phyloP scores from a whole-genome alignment of 139 green algal species.

The Desmodesmus armatus region DNA sequence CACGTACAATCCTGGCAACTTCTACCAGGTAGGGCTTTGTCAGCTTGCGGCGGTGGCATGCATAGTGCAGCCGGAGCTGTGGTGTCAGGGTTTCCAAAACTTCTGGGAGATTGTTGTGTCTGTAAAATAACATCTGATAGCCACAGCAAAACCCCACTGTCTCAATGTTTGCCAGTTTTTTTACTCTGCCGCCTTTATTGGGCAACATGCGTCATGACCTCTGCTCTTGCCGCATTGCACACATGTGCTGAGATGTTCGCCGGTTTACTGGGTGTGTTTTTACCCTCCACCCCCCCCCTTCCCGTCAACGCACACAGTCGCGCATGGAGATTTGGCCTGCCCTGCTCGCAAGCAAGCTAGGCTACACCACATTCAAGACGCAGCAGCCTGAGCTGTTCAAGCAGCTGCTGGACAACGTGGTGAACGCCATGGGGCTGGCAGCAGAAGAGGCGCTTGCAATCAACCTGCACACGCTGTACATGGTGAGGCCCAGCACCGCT shows the following conservation, averaged over 20 bases:
- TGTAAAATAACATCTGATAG: too few species aligned
- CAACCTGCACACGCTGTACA: slow-evolving; percentile 1
- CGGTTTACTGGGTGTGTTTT: too few species aligned
- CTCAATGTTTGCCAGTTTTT: not conserved
- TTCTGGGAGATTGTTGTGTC: too few species aligned
- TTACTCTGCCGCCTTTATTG: too few species aligned
- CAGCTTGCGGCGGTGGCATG: too few species aligned
- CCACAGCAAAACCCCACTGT: not conserved
- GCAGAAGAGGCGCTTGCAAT: not conserved
- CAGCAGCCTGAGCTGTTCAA: not conserved
- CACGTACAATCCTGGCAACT: not conserved
- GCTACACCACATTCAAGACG: not conserved
- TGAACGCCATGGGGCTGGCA: not conserved
- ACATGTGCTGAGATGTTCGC: too few species aligned
- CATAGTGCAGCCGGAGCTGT: too few species aligned
- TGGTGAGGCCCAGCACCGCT: not conserved
- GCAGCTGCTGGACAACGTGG: not conserved
- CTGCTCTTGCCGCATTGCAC: too few species aligned
- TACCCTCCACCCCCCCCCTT: too few species aligned
- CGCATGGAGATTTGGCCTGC: slow-evolving; percentile 19
- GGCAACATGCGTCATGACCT: too few species aligned
- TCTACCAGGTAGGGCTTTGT: not conserved
- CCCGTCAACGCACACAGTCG: too few species aligned
- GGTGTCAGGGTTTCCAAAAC: too few species aligned
- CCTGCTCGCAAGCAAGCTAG: not conserved